Conservation (phyloP, 495 filamentous ascomycete species). For the Neurospora sp. region DNA sequence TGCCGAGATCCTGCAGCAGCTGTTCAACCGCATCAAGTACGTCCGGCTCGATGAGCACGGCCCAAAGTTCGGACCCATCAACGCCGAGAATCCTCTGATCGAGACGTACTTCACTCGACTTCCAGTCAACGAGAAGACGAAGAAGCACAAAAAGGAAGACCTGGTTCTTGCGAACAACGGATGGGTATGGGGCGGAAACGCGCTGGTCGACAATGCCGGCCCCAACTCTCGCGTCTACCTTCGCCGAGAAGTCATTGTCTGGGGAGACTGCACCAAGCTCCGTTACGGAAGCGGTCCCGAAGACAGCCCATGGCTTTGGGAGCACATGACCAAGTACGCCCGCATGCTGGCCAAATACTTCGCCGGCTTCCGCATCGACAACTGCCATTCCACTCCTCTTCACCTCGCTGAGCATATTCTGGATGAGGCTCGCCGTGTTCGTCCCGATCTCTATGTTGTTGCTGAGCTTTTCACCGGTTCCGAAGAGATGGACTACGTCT, state of each 20-base stretch:
- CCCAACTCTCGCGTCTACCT: constrained; percentile 82
- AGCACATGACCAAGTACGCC: constrained; percentile 89
- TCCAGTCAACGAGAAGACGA: constrained; percentile 66
- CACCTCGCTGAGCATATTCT: constrained; percentile 89
- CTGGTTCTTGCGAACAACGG: constrained; percentile 91
- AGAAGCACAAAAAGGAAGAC: constrained; percentile 63
- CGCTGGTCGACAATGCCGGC: constrained; percentile 87
- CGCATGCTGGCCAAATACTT: constrained; percentile 93
- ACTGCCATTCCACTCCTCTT: constrained; percentile 93
- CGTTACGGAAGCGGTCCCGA: constrained; percentile 73
- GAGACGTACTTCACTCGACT: constrained; percentile 95
- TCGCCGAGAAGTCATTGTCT: constrained; percentile 89
- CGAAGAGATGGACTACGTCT: constrained; percentile 91
- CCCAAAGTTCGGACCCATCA: constrained; percentile 76
- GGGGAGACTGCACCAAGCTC: constrained; percentile 97
- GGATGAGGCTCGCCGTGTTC: constrained; percentile 79
- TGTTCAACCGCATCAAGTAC: constrained; percentile 92
- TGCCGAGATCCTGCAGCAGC: constrained; percentile 72
- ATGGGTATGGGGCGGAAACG: constrained; percentile 97
- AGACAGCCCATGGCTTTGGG: constrained; percentile 91
- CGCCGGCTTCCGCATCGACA: constrained; percentile 91
- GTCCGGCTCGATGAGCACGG: constrained; percentile 83
- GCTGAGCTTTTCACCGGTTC: constrained; percentile 96
- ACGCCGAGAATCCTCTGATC: constrained; percentile 66
- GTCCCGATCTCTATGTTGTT: constrained; percentile 82